Evolutionary conservation across 202 grass and related monocot species (phyloP), one percentile per base, ranked within the genome.

Genomic region (Hordeum pubiflorum): DNA sequence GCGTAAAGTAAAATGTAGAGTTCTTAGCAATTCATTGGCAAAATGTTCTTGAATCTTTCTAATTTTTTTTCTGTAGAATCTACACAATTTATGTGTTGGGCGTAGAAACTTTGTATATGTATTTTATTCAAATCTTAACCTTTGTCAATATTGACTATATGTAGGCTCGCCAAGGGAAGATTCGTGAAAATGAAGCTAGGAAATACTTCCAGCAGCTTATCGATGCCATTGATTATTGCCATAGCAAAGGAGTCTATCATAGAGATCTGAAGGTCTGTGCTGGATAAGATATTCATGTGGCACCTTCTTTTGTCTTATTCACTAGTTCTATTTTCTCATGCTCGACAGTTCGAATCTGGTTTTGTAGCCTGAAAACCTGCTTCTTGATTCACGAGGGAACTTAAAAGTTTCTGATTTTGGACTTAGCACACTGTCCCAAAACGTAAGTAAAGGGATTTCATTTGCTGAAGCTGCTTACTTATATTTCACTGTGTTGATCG

Each of bases 391-490:
- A 2, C 66, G n/a, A 58, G 96, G 92, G 76, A 93, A 95, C 87
- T 75, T 98, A 56, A 98, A 98, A 85, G 92, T 98, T 86, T 93
- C 96, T 69, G 96, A 98, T 88, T 98, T 98, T 78, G 95, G 95
- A 78, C 88, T 98, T 10, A 98, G 95, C 73, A 84, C 90, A 82
- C 78, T 98, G 37, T 83, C 90, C 27, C 82, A 95, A 43, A 79
- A 95, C 72, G 96, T 95, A 88, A 86, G 82, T 79, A 73, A 33
- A 18, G 40, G 43, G 23, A 48, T 78, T 81, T 83, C 29, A 58
- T 15, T 75, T 84, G 48, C 23, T 83, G 48, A 41, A 23, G 41
- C 17, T 43, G n/a, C 20, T 5, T 69, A 69, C 5, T 69, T 72
- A 72, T 72, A n/a, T 18, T 50, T 72, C 6, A 31, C 11, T 52